phyloP scores from a whole-genome alignment of 2,329 filamentous ascomycete species.

The Colletotrichum tofieldiae region DNA sequence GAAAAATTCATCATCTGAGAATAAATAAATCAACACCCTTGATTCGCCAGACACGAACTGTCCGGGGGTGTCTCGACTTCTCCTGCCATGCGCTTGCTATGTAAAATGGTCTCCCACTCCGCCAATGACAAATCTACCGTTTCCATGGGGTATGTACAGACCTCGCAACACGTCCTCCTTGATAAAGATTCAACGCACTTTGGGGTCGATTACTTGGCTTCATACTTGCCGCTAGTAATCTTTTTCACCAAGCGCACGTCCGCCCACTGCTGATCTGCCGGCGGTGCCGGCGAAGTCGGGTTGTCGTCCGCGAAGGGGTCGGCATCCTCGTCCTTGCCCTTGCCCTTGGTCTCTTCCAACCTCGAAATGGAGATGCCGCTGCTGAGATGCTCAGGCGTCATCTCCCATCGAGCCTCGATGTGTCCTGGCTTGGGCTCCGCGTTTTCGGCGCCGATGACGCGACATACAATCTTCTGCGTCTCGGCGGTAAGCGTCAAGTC shows the following conservation, averaged over 20 bases:
- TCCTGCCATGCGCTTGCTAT: constrained; percentile 40
- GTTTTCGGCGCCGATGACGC: constrained; percentile 81
- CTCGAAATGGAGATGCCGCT: constrained; percentile 78
- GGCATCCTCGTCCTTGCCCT: constrained; percentile 67
- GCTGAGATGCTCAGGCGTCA: constrained; percentile 59
- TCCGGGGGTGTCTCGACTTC: constrained; percentile 18
- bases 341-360: constrained; percentile 65
- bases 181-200: constrained; percentile 9
- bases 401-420: constrained; percentile 88
- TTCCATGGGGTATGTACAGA: constrained; percentile 33
- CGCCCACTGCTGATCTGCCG: constrained; percentile 69
- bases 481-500: constrained; percentile 79
- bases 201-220: constrained; percentile 61
- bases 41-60: constrained; percentile 26
- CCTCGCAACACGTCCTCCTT: constrained; percentile 9
- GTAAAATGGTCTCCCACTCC: constrained; percentile 34
- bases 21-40: neutral
- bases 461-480: constrained; percentile 84
- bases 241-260: constrained; percentile 77
- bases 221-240: constrained; percentile 83
- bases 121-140: constrained; percentile 31
- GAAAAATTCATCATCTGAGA: constrained; percentile 18
- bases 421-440: constrained; percentile 80
- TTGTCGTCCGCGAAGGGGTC: constrained; percentile 79
- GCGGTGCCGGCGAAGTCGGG: constrained; percentile 43